phyloP scores from a whole-genome alignment of 2,329 filamentous ascomycete genomes.

The Lojkania enalia region DNA sequence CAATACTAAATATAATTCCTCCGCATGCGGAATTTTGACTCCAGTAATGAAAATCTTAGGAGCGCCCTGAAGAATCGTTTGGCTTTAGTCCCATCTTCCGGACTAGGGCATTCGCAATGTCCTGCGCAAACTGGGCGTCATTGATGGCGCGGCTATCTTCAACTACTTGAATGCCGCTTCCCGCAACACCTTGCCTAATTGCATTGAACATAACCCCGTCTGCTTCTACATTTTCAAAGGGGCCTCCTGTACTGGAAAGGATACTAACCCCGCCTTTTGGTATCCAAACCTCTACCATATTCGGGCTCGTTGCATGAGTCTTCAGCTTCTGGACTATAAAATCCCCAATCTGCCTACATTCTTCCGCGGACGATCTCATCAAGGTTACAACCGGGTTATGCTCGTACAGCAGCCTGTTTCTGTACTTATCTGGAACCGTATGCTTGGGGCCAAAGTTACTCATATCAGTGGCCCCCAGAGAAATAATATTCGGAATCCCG shows the following conservation, averaged over 20 bases:
- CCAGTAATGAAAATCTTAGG: no score
- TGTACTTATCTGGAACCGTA: slow-evolving; percentile 61
- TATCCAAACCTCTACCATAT: slow-evolving; percentile 59
- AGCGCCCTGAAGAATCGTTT: no score
- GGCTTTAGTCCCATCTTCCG: no score
- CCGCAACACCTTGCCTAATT: slow-evolving; percentile 47
- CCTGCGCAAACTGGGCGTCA: slow-evolving; percentile 55
- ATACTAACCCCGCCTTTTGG: slow-evolving; percentile 65
- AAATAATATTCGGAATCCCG: slow-evolving; percentile 62
- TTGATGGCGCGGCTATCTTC: slow-evolving; percentile 59
- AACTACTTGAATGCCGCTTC: slow-evolving; percentile 54
- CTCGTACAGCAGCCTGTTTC: slow-evolving; percentile 56
- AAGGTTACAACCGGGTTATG: slow-evolving; percentile 70
- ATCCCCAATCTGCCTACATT: slow-evolving; percentile 58
- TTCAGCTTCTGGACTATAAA: slow-evolving; percentile 61
- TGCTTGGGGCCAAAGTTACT: slow-evolving; percentile 63
- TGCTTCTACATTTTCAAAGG: slow-evolving; percentile 58
- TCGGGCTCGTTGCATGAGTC: slow-evolving; percentile 20
- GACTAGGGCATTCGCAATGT: slow-evolving; percentile 51
- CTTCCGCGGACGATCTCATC: slow-evolving; percentile 64
- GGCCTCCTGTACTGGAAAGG: slow-evolving; percentile 56
- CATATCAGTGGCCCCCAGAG: slow-evolving; percentile 52
- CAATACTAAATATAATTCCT: no score
- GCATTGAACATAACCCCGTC: slow-evolving; percentile 55
- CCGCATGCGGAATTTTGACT: no score